Percentiles rank a stretch among this genome's conserved stretches.
These are phyloP conservation scores for Sporobolomyces roseus DNA, from an alignment of 768 basidiomycete genomes.

Conservation along the genomic window DNA sequence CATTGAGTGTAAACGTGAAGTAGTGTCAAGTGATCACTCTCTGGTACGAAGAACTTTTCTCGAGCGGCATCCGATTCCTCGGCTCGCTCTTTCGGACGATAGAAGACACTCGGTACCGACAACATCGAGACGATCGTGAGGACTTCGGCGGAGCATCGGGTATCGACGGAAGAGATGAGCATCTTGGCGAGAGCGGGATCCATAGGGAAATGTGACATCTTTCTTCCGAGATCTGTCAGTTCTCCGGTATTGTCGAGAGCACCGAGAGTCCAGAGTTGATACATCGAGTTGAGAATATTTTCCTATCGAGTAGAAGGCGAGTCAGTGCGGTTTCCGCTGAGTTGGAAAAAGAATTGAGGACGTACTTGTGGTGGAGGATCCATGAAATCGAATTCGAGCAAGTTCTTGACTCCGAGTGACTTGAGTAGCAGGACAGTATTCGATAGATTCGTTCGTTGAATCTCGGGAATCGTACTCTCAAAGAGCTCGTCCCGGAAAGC, in stretches of 20 bases:
- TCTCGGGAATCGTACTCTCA: constrained; percentile 92
- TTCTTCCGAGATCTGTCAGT: constrained; percentile 81
- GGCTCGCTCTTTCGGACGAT: constrained; percentile 92
- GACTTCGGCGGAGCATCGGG: constrained; percentile 90
- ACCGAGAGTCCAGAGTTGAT: constrained; percentile 97
- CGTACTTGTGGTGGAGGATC: constrained; percentile 94
- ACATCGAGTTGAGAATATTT: constrained; percentile 98
- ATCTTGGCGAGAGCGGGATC: constrained; percentile 97
- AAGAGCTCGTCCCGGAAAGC: constrained; percentile 95
- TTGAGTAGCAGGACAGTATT: constrained; percentile 94
- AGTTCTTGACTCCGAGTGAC: constrained; percentile 91
- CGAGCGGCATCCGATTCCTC: constrained; percentile 96
- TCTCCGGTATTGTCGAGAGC: constrained; percentile 98
- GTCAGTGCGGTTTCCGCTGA: too few species aligned
- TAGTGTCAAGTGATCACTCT: constrained; percentile 92
- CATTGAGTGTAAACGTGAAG: constrained; percentile 97
- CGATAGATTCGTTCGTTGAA: constrained; percentile 93
- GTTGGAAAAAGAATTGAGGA: too few species aligned
- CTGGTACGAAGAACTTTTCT: constrained; percentile 97
- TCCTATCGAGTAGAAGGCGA: constrained; percentile 56
- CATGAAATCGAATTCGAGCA: constrained; percentile 99
- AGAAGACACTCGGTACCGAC: constrained; percentile 95
- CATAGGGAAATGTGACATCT: constrained; percentile 99
- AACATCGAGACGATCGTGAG: constrained; percentile 98
- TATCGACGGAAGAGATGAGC: constrained; percentile 91